phyloP scores from a whole-genome alignment of 495 filamentous ascomycete genomes.

The Neurospora cerealis region DNA sequence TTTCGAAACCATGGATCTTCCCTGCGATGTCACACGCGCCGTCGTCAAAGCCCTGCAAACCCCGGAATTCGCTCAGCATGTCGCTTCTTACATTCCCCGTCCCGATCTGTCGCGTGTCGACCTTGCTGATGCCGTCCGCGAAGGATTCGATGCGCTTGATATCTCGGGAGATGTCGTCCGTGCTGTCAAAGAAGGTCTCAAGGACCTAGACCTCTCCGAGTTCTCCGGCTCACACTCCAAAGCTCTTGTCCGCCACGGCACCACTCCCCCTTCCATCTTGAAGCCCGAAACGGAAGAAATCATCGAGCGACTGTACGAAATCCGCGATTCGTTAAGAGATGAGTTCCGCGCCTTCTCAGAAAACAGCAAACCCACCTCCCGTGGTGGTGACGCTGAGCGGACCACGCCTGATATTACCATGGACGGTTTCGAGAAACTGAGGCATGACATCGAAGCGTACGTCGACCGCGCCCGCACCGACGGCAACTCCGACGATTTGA shows the following conservation, averaged over 20 bases:
- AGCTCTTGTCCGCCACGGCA: conserved; percentile 4
- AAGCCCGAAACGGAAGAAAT: conserved; percentile 1
- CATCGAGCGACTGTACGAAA: conserved; percentile 54
- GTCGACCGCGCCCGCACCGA: conserved; percentile 48
- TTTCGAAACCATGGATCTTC: conserved; percentile 8
- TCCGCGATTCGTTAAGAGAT: conserved; percentile 60
- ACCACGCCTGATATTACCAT: conserved; percentile 68
- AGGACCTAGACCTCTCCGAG: conserved; percentile 10
- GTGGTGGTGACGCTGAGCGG: conserved; percentile 65
- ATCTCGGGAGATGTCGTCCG: conserved; percentile 8
- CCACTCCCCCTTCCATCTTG: conserved; percentile 2
- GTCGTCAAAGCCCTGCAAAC: conserved; percentile 10
- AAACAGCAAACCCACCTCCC: conserved; percentile 64
- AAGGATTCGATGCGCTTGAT: conserved; percentile 17
- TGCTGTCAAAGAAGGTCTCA: conserved; percentile 13
- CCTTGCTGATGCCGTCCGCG: conserved; percentile 20
- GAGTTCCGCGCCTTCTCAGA: conserved; percentile 51
- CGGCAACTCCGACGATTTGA: conserved; percentile 67
- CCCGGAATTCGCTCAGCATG: conserved; percentile 14
- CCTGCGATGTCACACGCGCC: conserved; percentile 5
- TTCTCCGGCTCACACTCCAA: neutral
- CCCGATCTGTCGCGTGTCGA: conserved; percentile 16
- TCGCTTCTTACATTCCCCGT: conserved; percentile 11
- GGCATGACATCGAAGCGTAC: conserved; percentile 72
- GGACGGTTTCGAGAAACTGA: conserved; percentile 71